Conservation (phyloP, 169 alveolate species). For the Plasmodium malariae region DNA sequence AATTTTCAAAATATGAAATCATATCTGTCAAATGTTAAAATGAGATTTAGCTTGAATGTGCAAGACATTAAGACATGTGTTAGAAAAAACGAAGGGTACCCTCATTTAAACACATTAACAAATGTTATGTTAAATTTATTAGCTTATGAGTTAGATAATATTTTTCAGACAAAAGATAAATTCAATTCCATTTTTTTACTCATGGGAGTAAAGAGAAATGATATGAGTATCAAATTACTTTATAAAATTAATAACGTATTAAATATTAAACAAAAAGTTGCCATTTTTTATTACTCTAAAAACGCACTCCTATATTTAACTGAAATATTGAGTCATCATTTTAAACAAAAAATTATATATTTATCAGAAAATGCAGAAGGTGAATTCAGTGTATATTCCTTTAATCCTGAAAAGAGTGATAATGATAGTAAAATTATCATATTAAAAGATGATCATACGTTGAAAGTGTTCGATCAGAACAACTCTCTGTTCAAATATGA, state of each 20-base stretch:
- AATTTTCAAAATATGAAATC: constrained; percentile 15
- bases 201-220: constrained; percentile 21
- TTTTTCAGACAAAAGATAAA: constrained; percentile 21
- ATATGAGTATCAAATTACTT: constrained; percentile 9
- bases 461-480: constrained; percentile 21
- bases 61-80: constrained; percentile 47
- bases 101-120: constrained; percentile 36
- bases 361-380: constrained; percentile 23
- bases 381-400: constrained; percentile 39
- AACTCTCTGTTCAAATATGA: constrained; percentile 10
- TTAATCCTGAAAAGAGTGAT: constrained; percentile 1
- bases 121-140: constrained; percentile 47
- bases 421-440: constrained; percentile 18
- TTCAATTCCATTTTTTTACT: constrained; percentile 31
- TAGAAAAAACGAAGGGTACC: background rate
- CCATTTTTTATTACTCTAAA: constrained; percentile 65
- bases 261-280: constrained; percentile 27
- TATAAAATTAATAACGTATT: constrained; percentile 38
- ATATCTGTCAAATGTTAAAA: constrained; percentile 18
- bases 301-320: constrained; percentile 31
- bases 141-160: constrained; percentile 58
- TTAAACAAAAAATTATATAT: constrained; percentile 38
- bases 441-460: constrained; percentile 30
- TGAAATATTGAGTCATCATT: constrained; percentile 65
- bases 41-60: constrained; percentile 21